Base-by-base conservation (phyloP, 2,329 filamentous ascomycete genomes). In the Diaporthe sp. region DNA sequence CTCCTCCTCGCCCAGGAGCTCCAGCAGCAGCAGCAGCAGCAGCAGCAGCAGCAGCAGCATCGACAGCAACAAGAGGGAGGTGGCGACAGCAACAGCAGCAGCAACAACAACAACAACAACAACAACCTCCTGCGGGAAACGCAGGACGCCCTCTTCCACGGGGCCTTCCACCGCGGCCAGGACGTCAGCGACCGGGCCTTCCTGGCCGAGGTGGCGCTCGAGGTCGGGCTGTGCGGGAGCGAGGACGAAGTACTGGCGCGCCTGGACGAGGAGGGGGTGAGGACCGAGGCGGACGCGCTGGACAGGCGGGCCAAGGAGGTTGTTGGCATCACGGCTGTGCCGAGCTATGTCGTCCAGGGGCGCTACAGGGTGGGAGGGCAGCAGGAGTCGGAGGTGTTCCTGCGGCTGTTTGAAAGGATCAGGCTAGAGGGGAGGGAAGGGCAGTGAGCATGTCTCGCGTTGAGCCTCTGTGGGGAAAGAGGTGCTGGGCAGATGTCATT, bases 261-360 rank as follows among this genome's bases (percentile, higher is more conserved):
- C 4, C 81, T 87, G 1, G 78, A 83, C 10, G 58, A 44, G 61
- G 58, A 77, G 28, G 80, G 82, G 49, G 80, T 82, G 39, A 79
- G 80, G 31, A 77, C 78, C 22, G 63, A 58, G 34, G 82, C 78
- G 2, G 72, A 86, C 75, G 79, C 79, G 10, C 81, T 83, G 74
- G 82, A 82, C 1, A 72, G 80, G 58, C 77, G 63, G 10, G 82
- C 84, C 4, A 80, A 81, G 57, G 79, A 79, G 34, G 76, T 79
- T 15, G 77, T 79, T 6, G 83, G 82, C 9, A 84, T 96, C 72
- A 87, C 87, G 74, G 94, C 94, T 0, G 94, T 96, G 78, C 94
- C 94, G 22, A 92, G 93, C 79, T 94, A 94, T 80, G 92, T 91
- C 2, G 88, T 96, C 70, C 93, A 95, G 81, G 90, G 88, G 1